Evolutionary conservation across 805 yeast genomes (phyloP), one percentile per base, ranked within the genome.

Genomic region (Wickerhamiella hasegawae): DNA sequence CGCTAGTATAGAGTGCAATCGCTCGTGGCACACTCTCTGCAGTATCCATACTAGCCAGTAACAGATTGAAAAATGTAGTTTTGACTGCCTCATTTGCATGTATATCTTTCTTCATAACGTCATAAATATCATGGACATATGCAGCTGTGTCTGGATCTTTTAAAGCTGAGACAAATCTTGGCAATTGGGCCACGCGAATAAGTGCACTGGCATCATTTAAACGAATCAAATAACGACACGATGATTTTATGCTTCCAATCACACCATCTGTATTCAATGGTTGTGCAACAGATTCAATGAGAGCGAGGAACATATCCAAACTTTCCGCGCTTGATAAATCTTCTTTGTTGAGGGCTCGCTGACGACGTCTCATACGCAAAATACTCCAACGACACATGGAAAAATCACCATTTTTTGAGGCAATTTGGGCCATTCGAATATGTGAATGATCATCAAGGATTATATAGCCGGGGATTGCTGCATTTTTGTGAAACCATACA

Each of bases 361-460:
- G 50, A 17, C 52, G 32, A 2, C 50, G 37, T 5, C 47, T 43
- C 40, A 43, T 37, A 9, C 55, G 43, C 32, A 51, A 34, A n/a
- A 47, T 37, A 1, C 53, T 46, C 57, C 56, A 53, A 27, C 48
- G 45, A 19, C 50, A 49, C 45, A 53, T 36, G 1, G 34, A 23
- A n/a, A 43, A 31, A 26, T 52, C 47, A n/a, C 55, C 55, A 21
- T 48, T 18, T 5, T 32, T 22, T 1, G 51, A 39, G 3, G 51
- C 59, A 2, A 51, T 28, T 11, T 40, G 41, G 1, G 49, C 46
- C 43, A 53, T 42, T 6, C 44, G 34, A 22, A 41, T 29, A 34
- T 46, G 49, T 22, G 49, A 40, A 37, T 41, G 43, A 34, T 54
- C 57, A 32, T 51, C 56, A n/a, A 51, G 40, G 12, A 52, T 51